Conservation (phyloP, 768 basidiomycete species). For the Coprinopsis strossmayeri region DNA sequence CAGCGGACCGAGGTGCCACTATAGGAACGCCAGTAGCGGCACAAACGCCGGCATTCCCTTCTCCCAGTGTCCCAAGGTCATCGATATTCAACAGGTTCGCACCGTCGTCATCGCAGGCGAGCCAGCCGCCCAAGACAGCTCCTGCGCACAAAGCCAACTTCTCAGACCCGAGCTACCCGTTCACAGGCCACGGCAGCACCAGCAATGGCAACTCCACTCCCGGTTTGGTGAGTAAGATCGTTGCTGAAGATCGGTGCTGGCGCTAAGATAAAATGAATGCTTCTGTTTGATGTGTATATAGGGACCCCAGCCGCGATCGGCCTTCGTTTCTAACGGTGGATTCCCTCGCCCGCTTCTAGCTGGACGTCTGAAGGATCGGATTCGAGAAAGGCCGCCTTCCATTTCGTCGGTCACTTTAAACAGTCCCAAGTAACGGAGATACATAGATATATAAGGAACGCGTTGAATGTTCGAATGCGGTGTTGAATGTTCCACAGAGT, state of each 20-base stretch:
- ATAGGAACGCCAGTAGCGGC: not conserved
- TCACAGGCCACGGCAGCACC: constrained; percentile 4
- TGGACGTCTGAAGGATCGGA: constrained; percentile 10
- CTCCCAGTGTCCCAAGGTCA: not conserved
- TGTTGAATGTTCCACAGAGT: no score
- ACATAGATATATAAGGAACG: no score
- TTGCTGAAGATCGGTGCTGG: not conserved
- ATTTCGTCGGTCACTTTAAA: constrained; percentile 2
- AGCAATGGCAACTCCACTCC: not conserved
- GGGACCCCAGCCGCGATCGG: constrained; percentile 3
- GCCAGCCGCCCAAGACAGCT: constrained; percentile 5
- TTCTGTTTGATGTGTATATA: not conserved
- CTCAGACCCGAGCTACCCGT: constrained; percentile 5
- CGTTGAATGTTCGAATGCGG: no score
- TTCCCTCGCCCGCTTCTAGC: constrained; percentile 9
- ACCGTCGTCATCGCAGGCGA: not conserved
- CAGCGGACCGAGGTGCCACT: not conserved
- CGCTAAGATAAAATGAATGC: not conserved
- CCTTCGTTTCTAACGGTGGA: constrained; percentile 7
- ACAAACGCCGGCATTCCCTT: not conserved
- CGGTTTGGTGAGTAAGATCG: not conserved
- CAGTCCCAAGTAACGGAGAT: constrained; percentile 1
- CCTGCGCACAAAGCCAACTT: constrained; percentile 8
- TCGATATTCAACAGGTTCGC: constrained; percentile 1
- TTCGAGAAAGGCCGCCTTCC: constrained; percentile 9